phyloP scores from a whole-genome alignment of 1,284 basidiomycete genomes.

The Apiotrichum domesticum region DNA sequence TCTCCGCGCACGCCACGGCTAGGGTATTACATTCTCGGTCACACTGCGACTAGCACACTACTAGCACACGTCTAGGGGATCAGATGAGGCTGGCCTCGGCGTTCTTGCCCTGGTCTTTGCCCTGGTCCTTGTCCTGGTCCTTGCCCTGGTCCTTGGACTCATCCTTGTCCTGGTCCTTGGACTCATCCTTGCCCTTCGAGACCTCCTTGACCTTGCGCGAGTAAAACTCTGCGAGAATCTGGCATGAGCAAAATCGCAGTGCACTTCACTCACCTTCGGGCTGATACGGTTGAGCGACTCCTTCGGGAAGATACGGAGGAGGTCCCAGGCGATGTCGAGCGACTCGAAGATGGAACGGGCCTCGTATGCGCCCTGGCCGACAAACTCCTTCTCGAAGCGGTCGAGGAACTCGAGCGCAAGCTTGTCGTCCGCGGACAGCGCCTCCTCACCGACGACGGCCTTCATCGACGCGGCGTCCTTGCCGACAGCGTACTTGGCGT shows the following conservation, averaged over 20 bases:
- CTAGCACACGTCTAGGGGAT: not conserved
- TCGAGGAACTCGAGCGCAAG: constrained; percentile 81
- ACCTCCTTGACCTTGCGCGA: constrained; percentile 19
- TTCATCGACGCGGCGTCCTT: constrained; percentile 98
- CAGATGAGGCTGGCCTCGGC: constrained; percentile 18
- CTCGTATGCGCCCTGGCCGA: constrained; percentile 93
- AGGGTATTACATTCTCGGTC: not conserved
- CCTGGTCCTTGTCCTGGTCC: not conserved
- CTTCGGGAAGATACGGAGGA: constrained; percentile 97
- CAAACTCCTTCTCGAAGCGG: constrained; percentile 91
- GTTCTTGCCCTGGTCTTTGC: too few relatives aligned
- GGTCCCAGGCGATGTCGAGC: constrained; percentile 92
- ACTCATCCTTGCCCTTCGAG: not conserved
- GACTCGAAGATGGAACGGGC: constrained; percentile 95
- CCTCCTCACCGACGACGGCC: constrained; percentile 98
- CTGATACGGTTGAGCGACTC: constrained; percentile 95
- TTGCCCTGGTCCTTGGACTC: constrained; percentile 1
- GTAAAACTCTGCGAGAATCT: constrained; percentile 21
- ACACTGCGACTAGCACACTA: not conserved
- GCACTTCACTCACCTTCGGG: constrained; percentile 51
- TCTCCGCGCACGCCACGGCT: too few relatives aligned
- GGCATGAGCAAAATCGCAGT: not conserved
- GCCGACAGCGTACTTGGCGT: constrained; percentile 95
- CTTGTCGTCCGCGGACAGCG: constrained; percentile 59
- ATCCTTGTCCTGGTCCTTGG: not conserved